A percentile compares a stretch with the other conserved stretches of the same genome.
Conservation (phyloP, 176 grass and related monocot species). For the Lolium perenne region DNA sequence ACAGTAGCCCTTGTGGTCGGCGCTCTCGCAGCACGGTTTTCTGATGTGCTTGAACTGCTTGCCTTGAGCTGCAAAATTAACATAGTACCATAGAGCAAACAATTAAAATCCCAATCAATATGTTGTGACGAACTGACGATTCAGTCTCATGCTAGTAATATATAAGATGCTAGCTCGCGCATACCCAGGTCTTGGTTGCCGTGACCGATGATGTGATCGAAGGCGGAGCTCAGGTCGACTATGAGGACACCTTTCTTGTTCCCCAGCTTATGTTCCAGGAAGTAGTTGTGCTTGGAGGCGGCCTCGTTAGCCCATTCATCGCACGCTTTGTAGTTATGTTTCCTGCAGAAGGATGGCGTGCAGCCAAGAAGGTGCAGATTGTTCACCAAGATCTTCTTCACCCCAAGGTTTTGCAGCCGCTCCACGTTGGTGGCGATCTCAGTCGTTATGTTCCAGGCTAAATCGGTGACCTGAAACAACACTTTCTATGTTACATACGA, state of each 20-base stretch:
- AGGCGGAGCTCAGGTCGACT: neutral
- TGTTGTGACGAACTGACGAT: neutral
- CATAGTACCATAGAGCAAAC: neutral
- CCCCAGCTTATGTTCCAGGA: neutral
- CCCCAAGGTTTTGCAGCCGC: slow-evolving; percentile 7
- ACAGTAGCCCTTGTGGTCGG: slow-evolving; percentile 21
- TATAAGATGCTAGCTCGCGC: too few species aligned
- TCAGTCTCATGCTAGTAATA: neutral
- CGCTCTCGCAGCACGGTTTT: slow-evolving; percentile 49
- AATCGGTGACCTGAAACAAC: neutral
- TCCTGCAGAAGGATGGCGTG: slow-evolving; percentile 29
- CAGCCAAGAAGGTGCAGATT: slow-evolving; percentile 42
- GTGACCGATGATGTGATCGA: slow-evolving; percentile 16
- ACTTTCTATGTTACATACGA: neutral
- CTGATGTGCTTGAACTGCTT: neutral
- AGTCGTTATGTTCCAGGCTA: neutral
- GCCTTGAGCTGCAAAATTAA: neutral
- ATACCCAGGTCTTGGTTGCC: neutral
- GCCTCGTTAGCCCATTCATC: neutral
- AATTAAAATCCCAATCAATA: neutral
- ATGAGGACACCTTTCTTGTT: neutral
- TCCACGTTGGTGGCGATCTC: slow-evolving; percentile 19
- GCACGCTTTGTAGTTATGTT: slow-evolving; percentile 22
- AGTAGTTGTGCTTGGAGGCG: neutral
- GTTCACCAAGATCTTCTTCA: slow-evolving; percentile 44